Base-by-base conservation (phyloP, 2,329 filamentous ascomycete genomes). In the Aspergillus ruber region DNA sequence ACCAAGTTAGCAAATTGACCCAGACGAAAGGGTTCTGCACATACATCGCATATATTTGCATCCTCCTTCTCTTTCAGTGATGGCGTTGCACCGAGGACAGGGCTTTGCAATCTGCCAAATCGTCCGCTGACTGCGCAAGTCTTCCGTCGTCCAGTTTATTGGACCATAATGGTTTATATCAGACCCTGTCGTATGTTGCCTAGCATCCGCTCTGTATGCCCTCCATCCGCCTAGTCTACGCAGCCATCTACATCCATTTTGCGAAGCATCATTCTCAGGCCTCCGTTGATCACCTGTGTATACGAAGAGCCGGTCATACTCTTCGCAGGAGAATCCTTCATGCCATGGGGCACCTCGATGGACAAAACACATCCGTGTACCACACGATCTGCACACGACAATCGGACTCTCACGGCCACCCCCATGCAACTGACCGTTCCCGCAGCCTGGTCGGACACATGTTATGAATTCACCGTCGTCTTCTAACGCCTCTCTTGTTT, bases 41-140 rank as follows among this genome's bases (percentile, higher is more conserved):
- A 9, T 51, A 56, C 54, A 56, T 43, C 38, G 43, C 47, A 54
- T 56, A 42, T 53, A 44, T 23, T 56, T 56, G 39, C 50, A 49
- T 5, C 53, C 52, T 6, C 53, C 52, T 38, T 39, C 42, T 40
- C 40, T 46, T 20, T 53, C 54, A 5, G 45, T 53, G 6, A 50
- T 45, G 1, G 33, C 48, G 42, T 50, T 38, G 39, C 50, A 55
- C 20, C 38, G 38, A 42, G 50, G 54, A 33, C 52, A 55, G 15
- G 50, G 36, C 25, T 47, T 47, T 13, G 49, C 43, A 9, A 21
- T 47, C 38, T 50, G 32, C 2, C 45, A 42, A n/a, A 52, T 52
- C 21, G 39, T 47, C 18, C 36, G 41, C 40, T 17, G 43, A 12
- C 46, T 52, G 13, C 46, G 39, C 20, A 40, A 25, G 27, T 45